Base-by-base conservation (phyloP, 2,329 filamentous ascomycete genomes). In the Colletotrichum tropicicola region DNA sequence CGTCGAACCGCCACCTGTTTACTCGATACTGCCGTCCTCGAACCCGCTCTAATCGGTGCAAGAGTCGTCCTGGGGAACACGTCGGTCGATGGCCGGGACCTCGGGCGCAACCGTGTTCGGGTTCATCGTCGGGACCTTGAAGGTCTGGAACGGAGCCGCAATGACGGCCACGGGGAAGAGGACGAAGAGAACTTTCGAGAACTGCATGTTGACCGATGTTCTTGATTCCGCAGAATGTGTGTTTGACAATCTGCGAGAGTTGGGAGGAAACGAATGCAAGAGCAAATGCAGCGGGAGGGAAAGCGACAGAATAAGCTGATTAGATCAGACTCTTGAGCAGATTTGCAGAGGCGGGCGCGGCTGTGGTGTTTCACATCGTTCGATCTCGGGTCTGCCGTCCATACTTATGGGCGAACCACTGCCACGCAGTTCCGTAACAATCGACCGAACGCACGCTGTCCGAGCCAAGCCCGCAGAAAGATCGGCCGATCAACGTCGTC, bases 121-220 rank as follows among this genome's bases (percentile, higher is more conserved):
- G 17, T 61, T 59, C 35, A 68, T 25, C 5, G 62, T 68, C 54
- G 65, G 65, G 10, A 53, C 15, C 19, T 53, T 56, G 48, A 70
- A 69, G 1, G 63, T 48, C n/a, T 60, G 62, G 19, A 68, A 67
- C 5, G 71, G 71, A 12, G 58, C 49, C 5, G 72, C 71, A 25
- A 69, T 39, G 25, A 54, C 70, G 4, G 67, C 51, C 27, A 66
- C 66, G 21, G 70, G 71, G 41, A 63, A 70, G n/a, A 67, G 53
- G 37, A 67, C 55, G 48, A 65, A 53, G 35, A 73, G 41, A 23
- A 73, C 21, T 47, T 66, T 61, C 15, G 64, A 62, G 21, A 67
- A 60, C 51, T 71, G 70, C 73, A 73, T 74, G 0, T 59, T 69
- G 65, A 44, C 45, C 17, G 62, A n/a, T n/a, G n/a, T n/a, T n/a